Percentiles rank a stretch among this genome's conserved stretches.
Conservation (phyloP, 805 yeast genomes). For the Candida fluviatilis region DNA sequence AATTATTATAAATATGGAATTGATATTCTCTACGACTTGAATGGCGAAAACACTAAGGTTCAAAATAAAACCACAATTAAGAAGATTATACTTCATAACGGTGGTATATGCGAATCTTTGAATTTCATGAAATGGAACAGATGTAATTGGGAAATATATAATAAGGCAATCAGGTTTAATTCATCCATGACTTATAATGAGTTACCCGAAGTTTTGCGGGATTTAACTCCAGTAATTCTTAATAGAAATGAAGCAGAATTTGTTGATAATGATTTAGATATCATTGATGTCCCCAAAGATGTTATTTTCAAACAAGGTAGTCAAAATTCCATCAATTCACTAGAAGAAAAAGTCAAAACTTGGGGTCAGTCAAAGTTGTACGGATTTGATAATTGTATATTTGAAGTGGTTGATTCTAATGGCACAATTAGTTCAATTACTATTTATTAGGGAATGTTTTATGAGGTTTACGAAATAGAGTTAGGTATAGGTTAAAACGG, state of each 20-base stretch:
- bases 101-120: conserved; percentile 45
- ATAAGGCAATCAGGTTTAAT: conserved; percentile 6
- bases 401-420: conserved; percentile 39
- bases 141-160: conserved; percentile 39
- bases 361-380: conserved; percentile 43
- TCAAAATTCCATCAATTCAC: conserved; percentile 1
- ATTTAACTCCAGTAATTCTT: conserved; percentile 29
- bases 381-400: conserved; percentile 36
- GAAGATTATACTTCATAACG: conserved; percentile 50
- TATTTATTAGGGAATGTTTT: conserved; percentile 19
- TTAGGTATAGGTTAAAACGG: too few species aligned
- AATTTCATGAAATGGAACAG: conserved; percentile 53
- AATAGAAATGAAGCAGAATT: conserved; percentile 39
- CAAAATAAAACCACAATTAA: conserved; percentile 30
- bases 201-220: conserved; percentile 21
- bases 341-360: conserved; percentile 20
- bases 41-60: conserved; percentile 11
- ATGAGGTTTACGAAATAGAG: not conserved
- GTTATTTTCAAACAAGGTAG: conserved; percentile 4
- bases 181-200: conserved; percentile 30
- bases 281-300: conserved; percentile 21
- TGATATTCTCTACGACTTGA: conserved; percentile 48
- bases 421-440: conserved; percentile 35
- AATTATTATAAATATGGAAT: conserved; percentile 54
- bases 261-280: conserved; percentile 32